Evolutionary conservation across 495 filamentous ascomycete genomes (phyloP), one percentile per base, ranked within the genome.

Genomic region (Xylaria cubensis): DNA sequence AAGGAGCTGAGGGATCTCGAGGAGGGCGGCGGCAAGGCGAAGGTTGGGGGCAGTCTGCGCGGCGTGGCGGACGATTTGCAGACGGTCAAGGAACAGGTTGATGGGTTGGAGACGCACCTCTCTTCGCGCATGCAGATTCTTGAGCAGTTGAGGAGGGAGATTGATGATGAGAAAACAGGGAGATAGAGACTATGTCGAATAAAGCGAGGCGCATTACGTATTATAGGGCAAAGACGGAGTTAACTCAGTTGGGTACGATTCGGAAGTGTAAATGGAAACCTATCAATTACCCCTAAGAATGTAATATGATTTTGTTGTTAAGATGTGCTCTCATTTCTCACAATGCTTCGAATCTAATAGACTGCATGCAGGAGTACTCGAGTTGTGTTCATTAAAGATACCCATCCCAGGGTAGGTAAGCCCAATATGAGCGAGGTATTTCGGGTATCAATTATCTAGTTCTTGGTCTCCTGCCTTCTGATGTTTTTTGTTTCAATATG

Each of bases 61-160:
- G 85, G 84, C 15, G 88, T 93, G 58, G 74, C 79, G 77, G 87
- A 94, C 48, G 90, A 94, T 74, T 87, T 98, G 77, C 87, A 89
- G 76, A 90, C 89, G 74, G 89, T 96, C 69, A 90, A 88, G 80
- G 90, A 90, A 73, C 94, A 94, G 79, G 89, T 97, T 32, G 90
- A 93, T 69, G 86, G 86, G 21, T 78, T 93, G 36, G 86, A 97
- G 73, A 82, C 86, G 64, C 89, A 90, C 79, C 77, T 97, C 72
- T 84, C 87, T 72, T 83, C 82, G 26, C 83, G 87, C 29, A 84
- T 88, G 79, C 84, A 88, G 74, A 86, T 88, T 42, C 77, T 94
- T 69, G 86, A 87, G 71, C 89, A 89, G 75, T 62, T 89, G 77
- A 78, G 84, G 76, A 76, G 79, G 78, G 86, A 87, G 80, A 85